Evolutionary conservation across 1,284 basidiomycete species (phyloP).

Genomic region (Sparassis latifolia): DNA sequence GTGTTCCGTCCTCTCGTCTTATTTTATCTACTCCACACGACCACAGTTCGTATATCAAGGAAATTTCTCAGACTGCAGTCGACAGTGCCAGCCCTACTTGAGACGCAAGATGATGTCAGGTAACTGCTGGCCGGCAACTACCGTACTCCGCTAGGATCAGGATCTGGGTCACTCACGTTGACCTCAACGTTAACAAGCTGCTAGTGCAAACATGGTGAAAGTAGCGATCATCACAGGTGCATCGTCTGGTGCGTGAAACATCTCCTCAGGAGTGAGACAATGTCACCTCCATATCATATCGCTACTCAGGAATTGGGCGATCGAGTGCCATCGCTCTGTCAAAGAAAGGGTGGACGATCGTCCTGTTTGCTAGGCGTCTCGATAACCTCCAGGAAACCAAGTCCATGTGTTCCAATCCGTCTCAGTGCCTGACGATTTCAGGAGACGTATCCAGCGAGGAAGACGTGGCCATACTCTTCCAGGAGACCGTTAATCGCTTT

Average conservation of each 20-base stretch:
- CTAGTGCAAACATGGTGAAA: constrained; percentile 13
- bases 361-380: constrained; percentile 45
- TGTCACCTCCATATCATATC: neutral
- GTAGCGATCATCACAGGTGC: constrained; percentile 17
- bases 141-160: too few relatives aligned
- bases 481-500: constrained; percentile 45
- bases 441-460: constrained; percentile 62
- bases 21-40: too few relatives aligned
- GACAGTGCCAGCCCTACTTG: too few relatives aligned
- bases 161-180: too few relatives aligned
- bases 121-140: too few relatives aligned
- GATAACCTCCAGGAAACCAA: constrained; percentile 56
- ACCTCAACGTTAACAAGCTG: too few relatives aligned
- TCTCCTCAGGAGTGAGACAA: neutral
- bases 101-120: too few relatives aligned
- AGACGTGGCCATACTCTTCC: constrained; percentile 58
- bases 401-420: constrained; percentile 36
- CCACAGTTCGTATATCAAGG: too few relatives aligned
- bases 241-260: constrained; percentile 15
- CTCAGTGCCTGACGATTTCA: constrained; percentile 33
- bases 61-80: too few relatives aligned
- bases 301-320: constrained; percentile 39
- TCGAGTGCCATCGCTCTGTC: constrained; percentile 43
- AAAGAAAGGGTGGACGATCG: constrained; percentile 37
- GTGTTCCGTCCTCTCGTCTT: too few relatives aligned